Evolutionary conservation across 2,329 filamentous ascomycete genomes (phyloP), one percentile per base, ranked within the genome.

Genomic region (Pseudocercospora eumusae): DNA sequence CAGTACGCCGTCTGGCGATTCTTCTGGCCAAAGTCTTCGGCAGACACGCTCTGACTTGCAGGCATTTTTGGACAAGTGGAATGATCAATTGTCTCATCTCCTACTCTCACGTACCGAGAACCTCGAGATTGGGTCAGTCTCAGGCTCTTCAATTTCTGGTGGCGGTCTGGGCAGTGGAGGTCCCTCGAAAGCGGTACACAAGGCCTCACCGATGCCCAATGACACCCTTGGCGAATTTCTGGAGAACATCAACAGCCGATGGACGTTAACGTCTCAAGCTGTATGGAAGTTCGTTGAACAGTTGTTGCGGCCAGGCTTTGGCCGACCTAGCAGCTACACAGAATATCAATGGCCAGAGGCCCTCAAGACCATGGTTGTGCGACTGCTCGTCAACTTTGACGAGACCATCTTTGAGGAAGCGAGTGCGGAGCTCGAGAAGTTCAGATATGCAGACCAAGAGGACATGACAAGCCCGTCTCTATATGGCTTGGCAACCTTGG

Each of bases 341-440:
- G 73, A 75, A n/a, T 81, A 80, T 59, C 73, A 77, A 47, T 88
- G 86, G 86, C 75, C 83, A 0, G 79, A 83, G 33, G 73, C 76
- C 11, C 76, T 88, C 21, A 87, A 87, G 69, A 77, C 82, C 10
- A 79, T 80, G 7, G 74, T 86, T 1, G 78, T 84, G 3, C 77
- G 83, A 59, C 73, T 85, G 47, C 75, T 87, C 13, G 75, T 84
- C 27, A 76, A 77, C 45, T 79, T 83, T 25, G 85, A 88, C 65
- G 82, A 83, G 28, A 79, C 77, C 64, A 77, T 86, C 3, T 83
- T 82, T 55, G 56, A 65, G 10, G 45, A 60, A 47, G 66, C 67
- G 6, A 57, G 40, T 13, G 27, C 45, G 6, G 65, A 66, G 33
- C 49, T 65, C 13, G 45, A 63, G 20, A 20, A 13, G n/a, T 15